A percentile compares a stretch with the other conserved stretches of the same genome.
Evolutionary conservation across 169 alveolate genomes (phyloP).

Genomic region (Eimeria acervulina): DNA sequence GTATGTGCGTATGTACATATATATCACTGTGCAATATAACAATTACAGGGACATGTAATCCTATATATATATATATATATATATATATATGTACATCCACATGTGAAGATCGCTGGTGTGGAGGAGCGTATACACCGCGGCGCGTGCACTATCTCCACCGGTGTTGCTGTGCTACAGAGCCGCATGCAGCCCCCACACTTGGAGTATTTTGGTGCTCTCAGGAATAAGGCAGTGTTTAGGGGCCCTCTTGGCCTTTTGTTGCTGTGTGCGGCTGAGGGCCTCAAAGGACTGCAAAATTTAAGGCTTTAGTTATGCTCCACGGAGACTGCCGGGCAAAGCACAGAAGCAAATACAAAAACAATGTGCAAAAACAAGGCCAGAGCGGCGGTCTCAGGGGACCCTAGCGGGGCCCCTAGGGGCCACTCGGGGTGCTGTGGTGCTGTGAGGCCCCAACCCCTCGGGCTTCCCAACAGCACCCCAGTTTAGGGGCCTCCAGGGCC

Average conservation of each 20-base stretch:
- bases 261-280: not conserved
- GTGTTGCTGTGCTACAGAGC: not conserved
- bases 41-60: no score
- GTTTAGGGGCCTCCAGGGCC: constrained; percentile 12
- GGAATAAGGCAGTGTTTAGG: not conserved
- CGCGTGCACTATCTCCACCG: not conserved
- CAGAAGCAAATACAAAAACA: not conserved
- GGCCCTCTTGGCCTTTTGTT: not conserved
- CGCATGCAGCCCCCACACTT: not conserved
- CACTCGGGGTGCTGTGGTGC: not conserved
- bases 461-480: no score
- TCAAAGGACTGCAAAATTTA: not conserved
- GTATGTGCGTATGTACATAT: no score
- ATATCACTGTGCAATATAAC: no score
- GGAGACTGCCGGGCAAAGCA: not conserved
- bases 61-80: not conserved
- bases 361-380: not conserved
- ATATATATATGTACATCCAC: not conserved
- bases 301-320: not conserved
- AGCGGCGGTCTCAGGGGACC: not conserved
- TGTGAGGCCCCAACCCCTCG: constrained; percentile 20
- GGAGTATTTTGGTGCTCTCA: not conserved
- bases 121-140: not conserved
- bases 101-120: not conserved
- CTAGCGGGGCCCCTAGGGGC: not conserved